Base-by-base conservation (phyloP, 1,284 basidiomycete species). In the Stygiomarasmius scandens region DNA sequence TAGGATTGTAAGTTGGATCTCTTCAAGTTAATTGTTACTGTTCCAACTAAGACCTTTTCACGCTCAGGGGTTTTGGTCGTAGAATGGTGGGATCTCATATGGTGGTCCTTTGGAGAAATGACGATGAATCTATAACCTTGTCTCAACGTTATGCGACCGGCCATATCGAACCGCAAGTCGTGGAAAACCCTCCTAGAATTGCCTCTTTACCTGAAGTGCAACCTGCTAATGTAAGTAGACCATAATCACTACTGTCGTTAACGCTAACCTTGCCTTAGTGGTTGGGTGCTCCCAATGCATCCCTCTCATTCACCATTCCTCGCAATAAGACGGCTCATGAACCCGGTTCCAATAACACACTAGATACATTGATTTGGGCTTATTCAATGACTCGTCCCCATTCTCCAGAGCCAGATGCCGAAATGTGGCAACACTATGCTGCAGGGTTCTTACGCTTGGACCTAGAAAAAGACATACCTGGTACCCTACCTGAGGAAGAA, bases 331-430 rank as follows among this genome's bases (percentile, higher is more conserved):
- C 74, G 20, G 58, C 73, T 23, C 64, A 65, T 5, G 66, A 65
- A 58, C 65, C 63, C 36, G 66, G 69, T 52, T 68, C 67, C 6
- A 58, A 64, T n/a, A 77, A 82, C 6, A 27, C 36, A 16, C 43
- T 27, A 24, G 52, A 53, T 22, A 63, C 61, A 66, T 16, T 86
- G 53, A 81, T 88, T 34, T 88, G 83, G 80, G 85, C 86, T 2
- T 81, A 80, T 63, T 77, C 79, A 0, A 71, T 75, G 32, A 69
- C 66, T 6, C 75, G 74, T 22, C 85, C 84, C 1, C 67, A 63
- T n/a, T 66, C 72, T 12, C 66, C 69, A 12, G 68, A 71, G 24
- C 67, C 71, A n/a, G 69, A 74, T 24, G 70, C 73, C 2, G 60
- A 66, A 46, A 70, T 87, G 54, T 67, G 69, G 5, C 73, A 78